phyloP scores from a whole-genome alignment of 2,329 filamentous ascomycete genomes.

The Neonectria magnoliae region DNA sequence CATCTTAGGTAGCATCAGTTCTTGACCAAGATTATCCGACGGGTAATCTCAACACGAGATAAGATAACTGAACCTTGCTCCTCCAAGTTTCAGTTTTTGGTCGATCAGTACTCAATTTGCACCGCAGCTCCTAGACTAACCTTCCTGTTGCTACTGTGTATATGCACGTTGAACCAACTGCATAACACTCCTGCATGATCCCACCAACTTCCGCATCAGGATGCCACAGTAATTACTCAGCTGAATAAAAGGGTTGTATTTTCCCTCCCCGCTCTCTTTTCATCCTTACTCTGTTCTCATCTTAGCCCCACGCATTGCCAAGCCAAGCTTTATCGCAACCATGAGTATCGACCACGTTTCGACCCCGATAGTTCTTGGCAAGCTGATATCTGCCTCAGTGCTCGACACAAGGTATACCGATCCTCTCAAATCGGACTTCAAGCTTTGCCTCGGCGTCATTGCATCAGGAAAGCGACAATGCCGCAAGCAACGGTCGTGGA shows the following conservation, averaged over 20 bases:
- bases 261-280: not conserved
- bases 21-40: too few relatives aligned
- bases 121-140: too few relatives aligned
- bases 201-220: not conserved
- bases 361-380: not conserved
- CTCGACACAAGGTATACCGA: not conserved
- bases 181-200: not conserved
- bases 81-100: too few relatives aligned
- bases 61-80: too few relatives aligned
- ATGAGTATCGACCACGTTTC: not conserved
- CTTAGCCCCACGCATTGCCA: not conserved
- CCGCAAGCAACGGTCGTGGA: not conserved
- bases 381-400: not conserved
- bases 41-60: too few relatives aligned
- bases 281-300: not conserved
- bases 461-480: not conserved
- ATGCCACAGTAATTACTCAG: not conserved
- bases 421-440: not conserved
- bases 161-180: not conserved
- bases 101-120: too few relatives aligned
- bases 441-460: not conserved
- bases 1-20: too few relatives aligned
- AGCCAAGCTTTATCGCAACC: not conserved
- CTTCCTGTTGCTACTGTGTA: not conserved
- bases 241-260: not conserved